Evolutionary conservation across 2,329 filamentous ascomycete genomes (phyloP), one percentile per base, ranked within the genome.

Genomic region (Didymella keratinophila): DNA sequence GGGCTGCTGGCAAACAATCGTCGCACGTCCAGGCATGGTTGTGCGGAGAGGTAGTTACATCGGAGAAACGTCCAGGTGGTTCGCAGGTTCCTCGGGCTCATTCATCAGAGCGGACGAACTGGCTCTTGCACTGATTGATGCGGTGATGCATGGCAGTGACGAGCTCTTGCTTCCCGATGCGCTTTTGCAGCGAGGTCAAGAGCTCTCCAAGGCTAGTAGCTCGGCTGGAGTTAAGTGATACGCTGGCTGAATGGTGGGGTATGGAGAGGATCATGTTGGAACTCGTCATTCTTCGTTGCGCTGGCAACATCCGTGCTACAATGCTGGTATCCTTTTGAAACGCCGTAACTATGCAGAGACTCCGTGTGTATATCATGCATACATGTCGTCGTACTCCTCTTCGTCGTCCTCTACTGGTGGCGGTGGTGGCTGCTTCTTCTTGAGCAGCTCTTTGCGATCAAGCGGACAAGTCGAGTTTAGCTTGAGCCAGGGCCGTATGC

Each of bases 401-500:
- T 83, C 80, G 60, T 82, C 79, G 60, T 86, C 78, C 67, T 84
- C 76, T 65, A 79, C 75, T 78, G 83, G 73, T 75, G 78, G 72
- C 16, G 70, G 68, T 0, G 71, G 73, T 16, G 74, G 69, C 51
- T 73, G 80, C 75, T 76, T 84, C 63, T 74, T 81, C 76, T 87
- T 86, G 18, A 84, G 77, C 58, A 89, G 78, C 70, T 84, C 82
- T 69, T 82, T 80, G 49, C 87, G 80, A 70, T 88, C 86, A 46
- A 89, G 78, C 18, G 86, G 86, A 75, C 86, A 89, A 20, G 86
- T 88, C 9, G 85, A 84, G 62, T 87, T 84, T 54, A 89, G 77
- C 63, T 87, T 83, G 62, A 89, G 74, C 87, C 87, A 89, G 0
- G 87, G 86, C 57, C 82, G 76, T 60, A 89, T 85, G 72, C 87